phyloP scores from a whole-genome alignment of 179 eudicot genomes.

The Drosera spatulata region DNA sequence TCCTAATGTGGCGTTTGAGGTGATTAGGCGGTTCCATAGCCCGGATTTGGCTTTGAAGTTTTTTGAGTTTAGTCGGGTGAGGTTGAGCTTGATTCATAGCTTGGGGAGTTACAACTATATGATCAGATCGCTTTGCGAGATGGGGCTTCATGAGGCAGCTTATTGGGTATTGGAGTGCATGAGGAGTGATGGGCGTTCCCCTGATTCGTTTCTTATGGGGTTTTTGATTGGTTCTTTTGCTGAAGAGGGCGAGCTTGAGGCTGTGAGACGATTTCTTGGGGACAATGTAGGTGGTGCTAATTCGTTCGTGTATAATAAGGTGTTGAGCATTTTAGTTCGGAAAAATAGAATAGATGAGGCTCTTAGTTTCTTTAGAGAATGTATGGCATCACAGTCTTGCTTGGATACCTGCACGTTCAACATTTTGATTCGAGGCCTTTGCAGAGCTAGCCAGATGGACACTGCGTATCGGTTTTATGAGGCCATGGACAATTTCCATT shows the following conservation, averaged over 20 bases:
- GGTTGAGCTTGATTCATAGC: slow-evolving; percentile 38
- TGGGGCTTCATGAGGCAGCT: slow-evolving; percentile 45
- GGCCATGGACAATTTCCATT: slow-evolving; percentile 41
- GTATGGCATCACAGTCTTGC: slow-evolving; percentile 22
- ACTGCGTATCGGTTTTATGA: slow-evolving; percentile 42
- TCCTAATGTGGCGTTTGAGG: slow-evolving; percentile 44
- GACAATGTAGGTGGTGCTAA: slow-evolving; percentile 15
- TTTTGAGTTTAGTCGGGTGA: slow-evolving; percentile 36
- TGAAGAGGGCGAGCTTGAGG: slow-evolving; percentile 37
- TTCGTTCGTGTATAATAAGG: slow-evolving; percentile 46
- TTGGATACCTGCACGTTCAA: slow-evolving; percentile 66
- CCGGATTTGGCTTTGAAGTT: slow-evolving; percentile 55
- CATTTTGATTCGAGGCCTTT: slow-evolving; percentile 62
- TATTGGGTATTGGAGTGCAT: slow-evolving; percentile 46
- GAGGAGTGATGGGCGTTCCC: slow-evolving; percentile 50
- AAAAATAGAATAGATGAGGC: slow-evolving; percentile 54
- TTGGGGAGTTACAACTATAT: slow-evolving; percentile 35
- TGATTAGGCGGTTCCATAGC: slow-evolving; percentile 30
- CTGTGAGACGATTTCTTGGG: slow-evolving; percentile 38
- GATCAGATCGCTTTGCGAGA: slow-evolving; percentile 45
- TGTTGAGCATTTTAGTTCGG: slow-evolving; percentile 43
- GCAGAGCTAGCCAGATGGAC: slow-evolving; percentile 43
- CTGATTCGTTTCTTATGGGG: slow-evolving; percentile 24
- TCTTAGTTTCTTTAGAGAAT: slow-evolving; percentile 44
- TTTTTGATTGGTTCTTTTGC: slow-evolving; percentile 38